Conservation (phyloP, 495 filamentous ascomycete genomes). For the Copromyces sp. region DNA sequence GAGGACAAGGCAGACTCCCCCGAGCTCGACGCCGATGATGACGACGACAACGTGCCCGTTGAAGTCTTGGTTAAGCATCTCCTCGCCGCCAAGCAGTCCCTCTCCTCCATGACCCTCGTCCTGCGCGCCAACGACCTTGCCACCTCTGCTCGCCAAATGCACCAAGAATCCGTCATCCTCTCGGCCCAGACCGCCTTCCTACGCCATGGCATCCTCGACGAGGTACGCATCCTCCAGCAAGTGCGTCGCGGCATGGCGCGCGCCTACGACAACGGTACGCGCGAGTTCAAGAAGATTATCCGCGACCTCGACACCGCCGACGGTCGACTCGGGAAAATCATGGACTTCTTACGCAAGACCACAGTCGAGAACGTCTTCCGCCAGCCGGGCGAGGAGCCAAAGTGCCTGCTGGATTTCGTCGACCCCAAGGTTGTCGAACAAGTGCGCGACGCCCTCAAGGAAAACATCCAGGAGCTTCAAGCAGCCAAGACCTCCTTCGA, state of each 20-base stretch:
- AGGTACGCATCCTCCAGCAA: conserved; percentile 57
- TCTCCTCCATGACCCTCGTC: conserved; percentile 77
- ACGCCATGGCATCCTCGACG: conserved; percentile 58
- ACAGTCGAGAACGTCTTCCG: conserved; percentile 66
- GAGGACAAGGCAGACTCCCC: conserved; percentile 9
- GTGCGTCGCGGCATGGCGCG: conserved; percentile 52
- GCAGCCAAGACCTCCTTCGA: conserved; percentile 51
- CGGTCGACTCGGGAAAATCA: conserved; percentile 56
- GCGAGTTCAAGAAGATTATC: conserved; percentile 49
- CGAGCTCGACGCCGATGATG: conserved; percentile 16
- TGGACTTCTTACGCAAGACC: conserved; percentile 59
- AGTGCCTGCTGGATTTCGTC: conserved; percentile 80
- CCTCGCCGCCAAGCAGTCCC: conserved; percentile 78
- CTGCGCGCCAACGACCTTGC: conserved; percentile 84
- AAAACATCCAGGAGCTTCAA: conserved; percentile 49
- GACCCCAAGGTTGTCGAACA: conserved; percentile 69
- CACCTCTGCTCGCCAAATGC: conserved; percentile 56
- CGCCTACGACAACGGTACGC: conserved; percentile 35
- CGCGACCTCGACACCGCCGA: conserved; percentile 66
- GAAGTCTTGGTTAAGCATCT: conserved; percentile 74
- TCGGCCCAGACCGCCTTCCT: conserved; percentile 70
- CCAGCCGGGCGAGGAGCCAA: conserved; percentile 52
- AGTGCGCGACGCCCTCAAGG: conserved; percentile 54
- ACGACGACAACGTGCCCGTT: conserved; percentile 36
- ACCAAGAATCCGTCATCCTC: conserved; percentile 74